Conservation (phyloP, 148 eudicot genomes). For the Nyssa sinensis region DNA sequence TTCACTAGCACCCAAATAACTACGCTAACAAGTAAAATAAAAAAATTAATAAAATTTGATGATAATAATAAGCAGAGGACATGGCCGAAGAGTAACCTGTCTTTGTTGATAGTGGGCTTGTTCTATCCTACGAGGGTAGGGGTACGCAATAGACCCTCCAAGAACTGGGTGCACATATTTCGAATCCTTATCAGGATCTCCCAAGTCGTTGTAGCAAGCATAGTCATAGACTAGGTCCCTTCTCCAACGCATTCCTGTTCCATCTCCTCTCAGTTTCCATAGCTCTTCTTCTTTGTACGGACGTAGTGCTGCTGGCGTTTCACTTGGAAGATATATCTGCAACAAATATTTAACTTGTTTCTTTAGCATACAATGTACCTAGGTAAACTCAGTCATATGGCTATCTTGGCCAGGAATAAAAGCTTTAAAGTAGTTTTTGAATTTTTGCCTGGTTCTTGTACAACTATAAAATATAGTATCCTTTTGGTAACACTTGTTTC, state of each 20-base stretch:
- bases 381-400: not conserved
- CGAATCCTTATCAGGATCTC: conserved; percentile 22
- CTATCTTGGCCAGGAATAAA: not conserved
- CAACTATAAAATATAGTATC: no score
- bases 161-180: conserved; percentile 47
- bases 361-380: not conserved
- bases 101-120: conserved; percentile 53
- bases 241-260: conserved; percentile 66
- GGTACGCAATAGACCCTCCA: conserved; percentile 68
- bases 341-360: not conserved
- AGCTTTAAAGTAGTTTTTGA: not conserved
- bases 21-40: no score
- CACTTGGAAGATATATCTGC: conserved; percentile 62
- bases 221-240: conserved; percentile 91
- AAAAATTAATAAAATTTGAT: no score
- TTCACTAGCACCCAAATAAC: no score
- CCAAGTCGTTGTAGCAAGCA: conserved; percentile 71
- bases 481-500: no score
- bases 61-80: not conserved
- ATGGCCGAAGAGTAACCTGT: conserved; percentile 41
- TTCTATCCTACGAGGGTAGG: conserved; percentile 85
- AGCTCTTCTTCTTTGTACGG: conserved; percentile 68
- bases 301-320: conserved; percentile 55
- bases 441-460: no score
- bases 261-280: conserved; percentile 60